Evolutionary conservation across 2,329 filamentous ascomycete genomes (phyloP).

Genomic region (Apiospora saccharicola): DNA sequence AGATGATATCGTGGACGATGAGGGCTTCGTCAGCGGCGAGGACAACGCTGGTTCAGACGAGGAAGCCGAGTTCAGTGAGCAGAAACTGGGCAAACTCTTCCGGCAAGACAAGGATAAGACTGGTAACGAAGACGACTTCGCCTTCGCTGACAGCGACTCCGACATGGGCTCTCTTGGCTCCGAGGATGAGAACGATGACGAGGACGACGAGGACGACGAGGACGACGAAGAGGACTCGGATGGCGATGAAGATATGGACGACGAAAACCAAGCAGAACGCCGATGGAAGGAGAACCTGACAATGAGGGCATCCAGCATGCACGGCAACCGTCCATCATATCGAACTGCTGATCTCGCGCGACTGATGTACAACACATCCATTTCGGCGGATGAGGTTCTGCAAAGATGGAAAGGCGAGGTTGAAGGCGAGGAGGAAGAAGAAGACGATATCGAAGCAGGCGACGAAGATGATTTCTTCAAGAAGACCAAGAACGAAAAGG

Average conservation of each 20-base stretch:
- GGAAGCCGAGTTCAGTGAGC: slow-evolving; percentile 65
- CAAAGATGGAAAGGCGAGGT: slow-evolving; percentile 79
- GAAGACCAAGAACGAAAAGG: slow-evolving; percentile 68
- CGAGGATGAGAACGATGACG: slow-evolving; percentile 52
- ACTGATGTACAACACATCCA: slow-evolving; percentile 84
- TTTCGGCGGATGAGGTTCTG: slow-evolving; percentile 79
- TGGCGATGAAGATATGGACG: slow-evolving; percentile 42
- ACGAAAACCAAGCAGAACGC: slow-evolving; percentile 75
- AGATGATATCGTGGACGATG: slow-evolving; percentile 56
- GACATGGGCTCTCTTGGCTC: slow-evolving; percentile 86
- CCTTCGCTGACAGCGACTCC: slow-evolving; percentile 96
- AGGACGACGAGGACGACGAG: slow-evolving; percentile 46
- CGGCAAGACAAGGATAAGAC: slow-evolving; percentile 59
- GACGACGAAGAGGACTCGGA: slow-evolving; percentile 59
- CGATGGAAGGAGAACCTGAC: slow-evolving; percentile 91
- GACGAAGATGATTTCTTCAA: slow-evolving; percentile 72
- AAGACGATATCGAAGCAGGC: slow-evolving; percentile 62
- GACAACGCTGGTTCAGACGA: slow-evolving; percentile 58
- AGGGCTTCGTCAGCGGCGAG: slow-evolving; percentile 64
- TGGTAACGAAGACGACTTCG: slow-evolving; percentile 73
- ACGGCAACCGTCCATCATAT: slow-evolving; percentile 74
- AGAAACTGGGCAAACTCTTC: slow-evolving; percentile 68
- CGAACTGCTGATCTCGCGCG: slow-evolving; percentile 83
- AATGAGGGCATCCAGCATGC: slow-evolving; percentile 75
- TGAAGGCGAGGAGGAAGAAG: slow-evolving; percentile 60